Conservation (phyloP, 768 basidiomycete genomes). For the Lentinus brumalis region DNA sequence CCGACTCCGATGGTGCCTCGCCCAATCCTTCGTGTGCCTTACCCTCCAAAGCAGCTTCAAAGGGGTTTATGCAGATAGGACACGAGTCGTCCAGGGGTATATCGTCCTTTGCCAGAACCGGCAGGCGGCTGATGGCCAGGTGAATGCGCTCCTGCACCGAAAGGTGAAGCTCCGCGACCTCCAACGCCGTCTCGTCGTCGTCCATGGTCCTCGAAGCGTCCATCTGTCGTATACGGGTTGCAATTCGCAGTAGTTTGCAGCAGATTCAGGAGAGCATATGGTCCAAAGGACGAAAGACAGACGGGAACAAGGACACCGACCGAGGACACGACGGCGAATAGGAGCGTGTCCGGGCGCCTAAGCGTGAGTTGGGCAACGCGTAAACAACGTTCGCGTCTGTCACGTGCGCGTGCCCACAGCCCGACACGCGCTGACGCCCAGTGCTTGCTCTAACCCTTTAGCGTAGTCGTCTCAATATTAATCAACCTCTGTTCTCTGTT, state of each 20-base stretch:
- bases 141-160: constrained; percentile 34
- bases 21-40: constrained; percentile 17
- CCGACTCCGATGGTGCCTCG: constrained; percentile 14
- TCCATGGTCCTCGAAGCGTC: too few relatives aligned
- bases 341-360: background rate
- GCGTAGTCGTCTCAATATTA: too few relatives aligned
- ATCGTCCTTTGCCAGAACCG: constrained; percentile 40
- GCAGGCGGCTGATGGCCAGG: constrained; percentile 45
- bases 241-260: background rate
- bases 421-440: background rate
- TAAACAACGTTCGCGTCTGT: constrained; percentile 34
- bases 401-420: constrained; percentile 26
- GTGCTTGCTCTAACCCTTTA: too few relatives aligned
- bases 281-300: background rate
- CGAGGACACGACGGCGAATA: background rate
- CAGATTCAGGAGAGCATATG: background rate
- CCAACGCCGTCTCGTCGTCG: constrained; percentile 1
- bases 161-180: constrained; percentile 18
- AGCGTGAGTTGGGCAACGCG: constrained; percentile 24
- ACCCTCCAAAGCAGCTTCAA: constrained; percentile 39
- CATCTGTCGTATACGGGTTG: background rate
- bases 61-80: constrained; percentile 64
- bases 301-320: background rate
- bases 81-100: constrained; percentile 57
- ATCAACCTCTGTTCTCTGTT: too few relatives aligned